A percentile compares a stretch with the other conserved stretches of the same genome.
Evolutionary conservation across 352 stramenopile species (phyloP).

Genomic region (Globisporangium nodosum): DNA sequence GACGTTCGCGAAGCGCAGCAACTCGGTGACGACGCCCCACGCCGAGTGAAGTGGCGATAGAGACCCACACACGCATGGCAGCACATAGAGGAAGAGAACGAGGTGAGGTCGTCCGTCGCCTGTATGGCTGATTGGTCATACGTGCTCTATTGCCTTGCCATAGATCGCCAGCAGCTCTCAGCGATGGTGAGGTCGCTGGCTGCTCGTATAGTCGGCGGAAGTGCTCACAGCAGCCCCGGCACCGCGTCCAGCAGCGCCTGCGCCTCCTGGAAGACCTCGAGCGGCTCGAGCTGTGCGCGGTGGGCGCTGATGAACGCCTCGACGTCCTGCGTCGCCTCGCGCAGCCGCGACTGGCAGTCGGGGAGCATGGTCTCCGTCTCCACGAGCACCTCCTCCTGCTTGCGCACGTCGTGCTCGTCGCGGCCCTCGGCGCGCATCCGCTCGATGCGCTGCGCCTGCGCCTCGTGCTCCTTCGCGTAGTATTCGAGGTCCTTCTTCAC

Average conservation of each 20-base stretch:
- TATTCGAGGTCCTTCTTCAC: slow-evolving; percentile 83
- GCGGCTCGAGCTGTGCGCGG: slow-evolving; percentile 28
- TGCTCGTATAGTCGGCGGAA: not conserved
- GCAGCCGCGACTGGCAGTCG: slow-evolving; percentile 64
- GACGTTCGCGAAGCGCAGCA: slow-evolving; percentile 22
- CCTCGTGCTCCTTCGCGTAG: slow-evolving; percentile 66
- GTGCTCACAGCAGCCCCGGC: slow-evolving; percentile 19
- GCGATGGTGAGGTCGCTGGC: not conserved
- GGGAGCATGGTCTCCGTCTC: slow-evolving; percentile 81
- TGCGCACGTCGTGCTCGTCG: slow-evolving; percentile 75
- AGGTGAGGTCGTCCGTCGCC: not conserved
- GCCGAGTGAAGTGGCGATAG: not conserved
- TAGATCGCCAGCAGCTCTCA: not conserved
- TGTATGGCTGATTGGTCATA: too few species aligned
- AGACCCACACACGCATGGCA: not conserved
- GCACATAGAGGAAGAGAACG: not conserved
- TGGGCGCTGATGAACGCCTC: slow-evolving; percentile 37
- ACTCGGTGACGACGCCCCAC: slow-evolving; percentile 1
- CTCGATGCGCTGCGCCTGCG: slow-evolving; percentile 54
- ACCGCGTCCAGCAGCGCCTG: slow-evolving; percentile 39
- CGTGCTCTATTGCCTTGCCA: not conserved
- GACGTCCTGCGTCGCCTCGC: slow-evolving; percentile 53
- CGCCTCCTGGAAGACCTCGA: slow-evolving; percentile 40
- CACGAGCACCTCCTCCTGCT: slow-evolving; percentile 75
- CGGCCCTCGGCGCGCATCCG: slow-evolving; percentile 48